Evolutionary conservation across 352 stramenopile species (phyloP), one percentile per base, ranked within the genome.

Genomic region (Pythium phragmitis): DNA sequence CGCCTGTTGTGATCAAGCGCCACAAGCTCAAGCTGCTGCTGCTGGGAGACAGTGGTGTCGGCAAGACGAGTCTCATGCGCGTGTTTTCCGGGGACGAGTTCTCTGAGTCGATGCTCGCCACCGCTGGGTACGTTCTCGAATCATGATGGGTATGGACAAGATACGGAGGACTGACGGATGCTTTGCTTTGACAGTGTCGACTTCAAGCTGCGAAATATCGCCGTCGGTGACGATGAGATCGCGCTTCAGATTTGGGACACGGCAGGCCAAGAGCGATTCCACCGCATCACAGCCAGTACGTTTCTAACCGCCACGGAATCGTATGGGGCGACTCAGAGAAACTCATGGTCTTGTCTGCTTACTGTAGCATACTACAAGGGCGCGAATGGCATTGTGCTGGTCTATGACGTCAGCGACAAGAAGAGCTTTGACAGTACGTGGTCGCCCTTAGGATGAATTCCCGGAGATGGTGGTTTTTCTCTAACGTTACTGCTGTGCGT

Each of bases 181-280:
- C 17, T 28, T 41, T 63, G 53, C 36, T 6, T 23, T 30, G 51
- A 47, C 49, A 94, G 86, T 59, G 93, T 98, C 42, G 91, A 98
- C 66, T 98, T 98, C 63, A 98, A 98, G 67, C 75, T 96, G 16
- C 90, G 91, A 46, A 85, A 96, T 60, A 89, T 97, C 71, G 80
- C 74, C 19, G 74, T 94, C 17, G 75, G 78, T 43, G 86, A 96
- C 19, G 84, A 97, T 67, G 81, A 96, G 41, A 87, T 93, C 36
- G 87, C 93, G 36, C 71, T 97, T 47, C 94, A 98, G 71, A 96
- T 98, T 51, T 98, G 94, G 94, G 94, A 98, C 73, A 98, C 94
- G 14, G 92, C 94, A 17, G 94, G 94, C 28, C 92, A 98, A 69
- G 94, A 98, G 63, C 89, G 88, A 36, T 98, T 98, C 68, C 88